phyloP scores from a whole-genome alignment of 23 red algal species.

The Cyanidioschyzon merolae region DNA sequence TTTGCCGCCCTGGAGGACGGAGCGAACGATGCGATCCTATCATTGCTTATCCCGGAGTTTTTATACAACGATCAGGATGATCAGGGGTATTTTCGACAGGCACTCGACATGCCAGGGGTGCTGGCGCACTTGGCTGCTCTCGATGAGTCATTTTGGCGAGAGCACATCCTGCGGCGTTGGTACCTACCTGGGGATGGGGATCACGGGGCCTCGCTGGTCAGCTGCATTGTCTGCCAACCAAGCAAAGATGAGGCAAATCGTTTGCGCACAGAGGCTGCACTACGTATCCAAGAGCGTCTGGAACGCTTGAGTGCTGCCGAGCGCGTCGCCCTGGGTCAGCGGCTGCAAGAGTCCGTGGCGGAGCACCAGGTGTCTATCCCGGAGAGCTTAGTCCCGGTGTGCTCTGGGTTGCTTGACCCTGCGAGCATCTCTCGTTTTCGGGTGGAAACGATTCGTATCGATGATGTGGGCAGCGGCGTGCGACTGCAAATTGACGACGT shows the following conservation, averaged over 20 bases:
- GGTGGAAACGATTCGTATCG: neutral
- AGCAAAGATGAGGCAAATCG: neutral
- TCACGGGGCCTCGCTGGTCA: neutral
- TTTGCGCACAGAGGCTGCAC: neutral
- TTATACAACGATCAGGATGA: constrained; percentile 18
- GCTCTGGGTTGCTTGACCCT: neutral
- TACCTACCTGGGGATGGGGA: neutral
- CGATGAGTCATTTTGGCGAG: constrained; percentile 20
- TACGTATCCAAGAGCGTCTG: neutral
- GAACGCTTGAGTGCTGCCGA: neutral
- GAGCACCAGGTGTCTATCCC: neutral
- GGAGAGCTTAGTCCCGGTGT: neutral
- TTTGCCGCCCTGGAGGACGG: constrained; percentile 19
- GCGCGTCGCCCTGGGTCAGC: neutral
- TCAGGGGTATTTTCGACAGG: neutral
- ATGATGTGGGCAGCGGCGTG: neutral
- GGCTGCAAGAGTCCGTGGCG: neutral
- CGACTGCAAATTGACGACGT: constrained; percentile 10
- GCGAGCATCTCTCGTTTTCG: neutral
- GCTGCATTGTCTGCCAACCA: neutral
- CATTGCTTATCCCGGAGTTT: constrained; percentile 21
- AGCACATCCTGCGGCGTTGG: constrained; percentile 15
- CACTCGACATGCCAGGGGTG: constrained; percentile 13
- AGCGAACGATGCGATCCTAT: neutral
- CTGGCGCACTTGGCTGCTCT: neutral